Evolutionary conservation across 441 rosid species (phyloP).

Genomic region (Pelargonium fulgidum): DNA sequence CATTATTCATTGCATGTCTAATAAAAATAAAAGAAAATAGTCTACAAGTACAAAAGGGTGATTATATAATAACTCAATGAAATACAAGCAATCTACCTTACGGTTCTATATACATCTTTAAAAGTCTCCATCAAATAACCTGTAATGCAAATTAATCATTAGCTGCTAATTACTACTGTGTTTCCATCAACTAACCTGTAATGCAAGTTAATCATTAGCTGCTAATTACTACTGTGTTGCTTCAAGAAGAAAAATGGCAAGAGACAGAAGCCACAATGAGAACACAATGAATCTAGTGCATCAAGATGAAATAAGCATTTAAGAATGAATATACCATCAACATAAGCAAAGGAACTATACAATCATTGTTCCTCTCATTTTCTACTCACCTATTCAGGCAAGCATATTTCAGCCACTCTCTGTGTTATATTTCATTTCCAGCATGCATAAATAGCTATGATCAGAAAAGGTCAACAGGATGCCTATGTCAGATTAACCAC

Average conservation of each 20-base stretch:
- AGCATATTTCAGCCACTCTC: not conserved
- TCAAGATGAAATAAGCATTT: too few species aligned
- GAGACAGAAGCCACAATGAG: too few species aligned
- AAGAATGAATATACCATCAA: too few species aligned
- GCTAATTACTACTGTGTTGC: too few species aligned
- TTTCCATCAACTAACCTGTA: conserved; percentile 38
- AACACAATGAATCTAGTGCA: too few species aligned
- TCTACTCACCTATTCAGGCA: not conserved
- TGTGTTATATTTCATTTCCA: not conserved
- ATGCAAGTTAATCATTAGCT: conserved; percentile 13
- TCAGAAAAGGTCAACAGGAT: not conserved
- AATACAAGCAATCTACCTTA: conserved; percentile 26
- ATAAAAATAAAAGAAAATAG: not conserved
- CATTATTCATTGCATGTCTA: not conserved
- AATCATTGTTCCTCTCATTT: not conserved
- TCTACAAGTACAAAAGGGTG: not conserved
- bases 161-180: too few species aligned
- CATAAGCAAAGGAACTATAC: too few species aligned
- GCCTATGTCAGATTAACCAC: not conserved
- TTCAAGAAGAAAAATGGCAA: too few species aligned
- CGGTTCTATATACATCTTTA: conserved; percentile 30
- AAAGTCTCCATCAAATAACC: conserved; percentile 37
- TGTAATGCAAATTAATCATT: conserved; percentile 22
- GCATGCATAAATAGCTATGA: not conserved
- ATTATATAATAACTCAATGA: not conserved